These are phyloP conservation scores for Eucalyptus urophylla DNA, from an alignment of 345 rosid genomes.

Conservation along the genomic window DNA sequence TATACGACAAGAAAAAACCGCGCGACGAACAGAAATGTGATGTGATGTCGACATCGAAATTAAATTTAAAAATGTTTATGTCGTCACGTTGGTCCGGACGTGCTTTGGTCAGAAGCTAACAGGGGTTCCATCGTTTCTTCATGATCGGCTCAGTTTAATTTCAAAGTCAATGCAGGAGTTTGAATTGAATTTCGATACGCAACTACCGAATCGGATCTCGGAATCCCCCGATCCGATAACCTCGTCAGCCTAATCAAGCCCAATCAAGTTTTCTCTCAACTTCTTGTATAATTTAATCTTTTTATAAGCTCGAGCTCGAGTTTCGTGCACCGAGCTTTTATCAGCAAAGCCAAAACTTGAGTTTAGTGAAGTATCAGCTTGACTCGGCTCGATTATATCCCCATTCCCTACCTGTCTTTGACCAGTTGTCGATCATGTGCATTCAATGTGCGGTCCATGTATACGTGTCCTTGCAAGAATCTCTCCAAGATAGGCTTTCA, in stretches of 20 bases:
- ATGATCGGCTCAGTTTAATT: background rate
- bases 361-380: accelerated
- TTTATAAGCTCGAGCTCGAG: background rate
- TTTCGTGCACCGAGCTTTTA: accelerated
- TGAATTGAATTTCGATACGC: background rate
- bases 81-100: background rate
- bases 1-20: background rate
- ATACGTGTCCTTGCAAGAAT: accelerated
- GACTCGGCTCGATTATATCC: background rate
- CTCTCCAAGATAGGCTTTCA: accelerated
- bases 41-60: too few relatives aligned
- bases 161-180: background rate
- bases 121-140: background rate
- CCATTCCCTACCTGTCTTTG: background rate
- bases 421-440: accelerated
- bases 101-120: background rate
- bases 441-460: accelerated
- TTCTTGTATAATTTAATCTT: background rate
- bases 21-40: background rate
- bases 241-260: background rate
- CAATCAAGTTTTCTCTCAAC: background rate
- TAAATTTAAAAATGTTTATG: accelerated
- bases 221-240: background rate
- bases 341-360: background rate
- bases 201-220: background rate